Evolutionary conservation across 2,329 filamentous ascomycete species (phyloP).

Genomic region (Diplodia seriata): DNA sequence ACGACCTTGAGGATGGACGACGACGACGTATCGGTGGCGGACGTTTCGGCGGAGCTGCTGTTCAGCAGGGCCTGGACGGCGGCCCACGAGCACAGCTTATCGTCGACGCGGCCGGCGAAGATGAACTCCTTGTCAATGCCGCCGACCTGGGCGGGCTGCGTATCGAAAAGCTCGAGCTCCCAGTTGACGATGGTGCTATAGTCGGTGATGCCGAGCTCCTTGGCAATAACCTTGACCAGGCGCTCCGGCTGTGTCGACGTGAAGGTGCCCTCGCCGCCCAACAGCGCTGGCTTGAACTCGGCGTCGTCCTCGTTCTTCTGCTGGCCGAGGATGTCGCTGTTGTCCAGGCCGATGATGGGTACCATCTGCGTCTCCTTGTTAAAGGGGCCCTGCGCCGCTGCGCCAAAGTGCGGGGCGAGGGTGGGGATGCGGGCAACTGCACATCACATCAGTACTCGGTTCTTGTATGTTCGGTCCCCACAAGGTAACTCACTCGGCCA

Average conservation of each 20-base stretch:
- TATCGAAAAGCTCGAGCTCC: slow-evolving; percentile 95
- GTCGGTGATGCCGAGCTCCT: slow-evolving; percentile 75
- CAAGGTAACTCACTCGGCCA: slow-evolving; percentile 71
- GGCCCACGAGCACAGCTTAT: slow-evolving; percentile 96
- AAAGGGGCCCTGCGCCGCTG: slow-evolving; percentile 68
- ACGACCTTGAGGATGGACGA: slow-evolving; percentile 84
- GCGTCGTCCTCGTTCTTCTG: slow-evolving; percentile 39
- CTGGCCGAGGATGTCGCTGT: slow-evolving; percentile 60
- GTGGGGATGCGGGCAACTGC: slow-evolving; percentile 84
- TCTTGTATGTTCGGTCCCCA: slow-evolving; percentile 22
- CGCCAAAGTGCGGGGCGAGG: slow-evolving; percentile 91
- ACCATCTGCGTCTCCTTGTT: slow-evolving; percentile 95
- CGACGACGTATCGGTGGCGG: slow-evolving; percentile 52
- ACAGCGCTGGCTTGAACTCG: slow-evolving; percentile 49
- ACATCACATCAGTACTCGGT: slow-evolving; percentile 32
- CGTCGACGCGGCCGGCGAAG: slow-evolving; percentile 92
- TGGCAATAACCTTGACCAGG: slow-evolving; percentile 82
- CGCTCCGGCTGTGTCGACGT: slow-evolving; percentile 82
- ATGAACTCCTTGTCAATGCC: slow-evolving; percentile 93
- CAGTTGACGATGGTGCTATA: slow-evolving; percentile 85
- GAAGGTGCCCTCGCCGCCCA: slow-evolving; percentile 75
- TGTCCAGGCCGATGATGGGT: slow-evolving; percentile 89
- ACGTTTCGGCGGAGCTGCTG: slow-evolving; percentile 63
- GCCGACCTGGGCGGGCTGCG: slow-evolving; percentile 80
- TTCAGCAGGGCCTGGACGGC: slow-evolving; percentile 84